Conservation (phyloP, 2,329 filamentous ascomycete genomes). For the Emydomyces testavorans region DNA sequence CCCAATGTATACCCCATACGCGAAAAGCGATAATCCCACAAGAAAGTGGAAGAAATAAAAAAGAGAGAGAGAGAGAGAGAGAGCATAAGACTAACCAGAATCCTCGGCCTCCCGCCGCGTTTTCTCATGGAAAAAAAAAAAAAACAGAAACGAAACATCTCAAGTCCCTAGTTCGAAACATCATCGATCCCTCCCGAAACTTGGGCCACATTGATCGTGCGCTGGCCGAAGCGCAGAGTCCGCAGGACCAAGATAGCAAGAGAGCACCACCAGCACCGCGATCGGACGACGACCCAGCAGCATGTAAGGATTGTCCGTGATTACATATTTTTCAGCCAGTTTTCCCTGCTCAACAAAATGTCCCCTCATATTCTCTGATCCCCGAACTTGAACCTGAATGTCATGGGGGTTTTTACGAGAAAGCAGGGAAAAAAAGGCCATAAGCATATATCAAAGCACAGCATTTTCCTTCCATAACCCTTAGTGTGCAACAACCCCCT, state of each 20-base stretch:
- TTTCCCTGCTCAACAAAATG: background rate
- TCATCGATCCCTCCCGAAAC: slow-evolving; percentile 64
- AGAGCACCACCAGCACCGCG: background rate
- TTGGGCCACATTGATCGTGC: slow-evolving; percentile 68
- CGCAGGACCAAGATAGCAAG: background rate
- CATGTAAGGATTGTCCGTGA: slow-evolving; percentile 1
- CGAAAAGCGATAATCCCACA: background rate
- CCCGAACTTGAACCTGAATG: too few relatives aligned
- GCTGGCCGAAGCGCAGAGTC: slow-evolving; percentile 18
- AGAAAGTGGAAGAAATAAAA: background rate
- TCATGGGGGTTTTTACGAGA: too few relatives aligned
- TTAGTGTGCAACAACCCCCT: too few relatives aligned
- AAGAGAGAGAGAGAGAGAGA: background rate
- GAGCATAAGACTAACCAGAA: too few relatives aligned
- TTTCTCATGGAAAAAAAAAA: background rate
- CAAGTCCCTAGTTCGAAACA: slow-evolving; percentile 71
- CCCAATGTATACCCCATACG: too few relatives aligned
- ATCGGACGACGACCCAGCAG: background rate
- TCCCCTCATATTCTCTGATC: too few relatives aligned
- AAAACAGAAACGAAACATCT: slow-evolving; percentile 68
- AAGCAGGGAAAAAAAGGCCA: too few relatives aligned
- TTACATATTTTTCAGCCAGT: too few relatives aligned
- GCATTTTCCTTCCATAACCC: too few relatives aligned
- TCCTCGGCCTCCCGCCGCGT: background rate
- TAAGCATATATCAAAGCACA: too few relatives aligned